Base-by-base conservation (phyloP, 306 rosid genomes). In the Leucaena leucocephala region DNA sequence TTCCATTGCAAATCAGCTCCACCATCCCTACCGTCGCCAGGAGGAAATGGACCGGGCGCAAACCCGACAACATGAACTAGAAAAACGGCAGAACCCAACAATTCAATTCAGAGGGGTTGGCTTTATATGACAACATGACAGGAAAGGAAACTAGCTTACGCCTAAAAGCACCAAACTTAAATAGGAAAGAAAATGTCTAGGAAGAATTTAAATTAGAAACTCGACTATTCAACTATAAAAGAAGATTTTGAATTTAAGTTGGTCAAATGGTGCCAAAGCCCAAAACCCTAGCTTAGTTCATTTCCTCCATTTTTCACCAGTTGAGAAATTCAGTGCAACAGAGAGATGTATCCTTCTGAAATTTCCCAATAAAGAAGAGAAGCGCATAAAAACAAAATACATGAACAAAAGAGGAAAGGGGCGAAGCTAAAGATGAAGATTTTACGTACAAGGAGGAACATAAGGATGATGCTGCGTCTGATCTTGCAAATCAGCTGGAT, bases 61-160 rank as follows among this genome's bases (percentile, higher is more conserved):
- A 95, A 91, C 68, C 98, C 98, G 43, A 86, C 95, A 69, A 95
- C 96, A 76, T 92, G 98, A 83, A 92, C 98, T 92, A 77, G 13
- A 45, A 14, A 43, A 68, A 13, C 33, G 77, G 7, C 71, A 76
- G 2, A 54, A 61, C 76, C 68, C 58, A 83, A 10, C 19, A 75
- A 83, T 66, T 34, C 68, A 8, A 27, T 0, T 27, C 27, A 27
- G 1, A 54, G 62, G 52, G 9, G 9, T 49, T 82, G 42, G 54
- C 46, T 76, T 36, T 4, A 15, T 1, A 66, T 71, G 48, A 9
- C 43, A 79, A 45, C 86, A 75, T 62, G 38, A 57, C 66, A 65
- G 54, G 36, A 68, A 13, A 69, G 21, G 73, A 68, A 13, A 69
- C 13, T 45, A 69, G 38, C 55, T 27, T 21, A 52, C 9, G 22